These are phyloP conservation scores for Pleurotus eryngii DNA, from an alignment of 768 basidiomycete species.

Conservation along the genomic window DNA sequence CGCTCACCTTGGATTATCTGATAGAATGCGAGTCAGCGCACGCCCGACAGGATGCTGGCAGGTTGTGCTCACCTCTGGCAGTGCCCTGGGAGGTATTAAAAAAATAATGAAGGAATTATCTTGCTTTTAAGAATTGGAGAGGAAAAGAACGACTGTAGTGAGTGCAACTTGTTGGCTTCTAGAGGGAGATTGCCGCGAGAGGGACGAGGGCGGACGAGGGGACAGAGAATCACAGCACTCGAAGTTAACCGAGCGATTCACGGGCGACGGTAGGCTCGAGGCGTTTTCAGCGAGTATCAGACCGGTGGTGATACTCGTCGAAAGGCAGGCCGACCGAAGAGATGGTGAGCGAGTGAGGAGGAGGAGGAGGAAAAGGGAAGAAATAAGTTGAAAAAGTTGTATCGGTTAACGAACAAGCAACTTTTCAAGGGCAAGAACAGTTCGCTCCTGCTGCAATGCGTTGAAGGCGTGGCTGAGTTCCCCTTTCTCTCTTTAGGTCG, in stretches of 20 bases:
- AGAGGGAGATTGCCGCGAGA: constrained; percentile 29
- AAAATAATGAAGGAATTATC: background rate
- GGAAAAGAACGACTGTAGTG: constrained; percentile 24
- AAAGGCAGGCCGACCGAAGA: constrained; percentile 19
- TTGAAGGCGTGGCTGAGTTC: constrained; percentile 54
- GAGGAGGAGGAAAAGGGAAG: constrained; percentile 16
- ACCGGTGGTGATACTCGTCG: constrained; percentile 8
- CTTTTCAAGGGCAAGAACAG: constrained; percentile 49
- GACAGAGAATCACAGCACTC: constrained; percentile 34
- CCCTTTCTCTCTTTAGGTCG: constrained; percentile 32
- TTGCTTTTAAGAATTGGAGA: constrained; percentile 1
- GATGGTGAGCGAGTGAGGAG: constrained; percentile 1
- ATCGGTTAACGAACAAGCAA: constrained; percentile 42
- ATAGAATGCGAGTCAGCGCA: too few species aligned
- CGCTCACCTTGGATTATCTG: too few species aligned
- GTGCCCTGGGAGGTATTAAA: background rate
- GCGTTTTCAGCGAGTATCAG: constrained; percentile 2
- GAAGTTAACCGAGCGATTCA: constrained; percentile 53
- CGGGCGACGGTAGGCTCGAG: constrained; percentile 11
- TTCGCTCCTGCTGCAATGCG: constrained; percentile 33
- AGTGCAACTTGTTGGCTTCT: constrained; percentile 14
- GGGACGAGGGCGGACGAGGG: constrained; percentile 13
- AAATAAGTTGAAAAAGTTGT: constrained; percentile 35
- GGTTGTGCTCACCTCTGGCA: constrained; percentile 3
- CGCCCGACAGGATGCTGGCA: background rate